Conservation (phyloP, 2,329 filamentous ascomycete genomes). For the Torrubiella hemipterigena region DNA sequence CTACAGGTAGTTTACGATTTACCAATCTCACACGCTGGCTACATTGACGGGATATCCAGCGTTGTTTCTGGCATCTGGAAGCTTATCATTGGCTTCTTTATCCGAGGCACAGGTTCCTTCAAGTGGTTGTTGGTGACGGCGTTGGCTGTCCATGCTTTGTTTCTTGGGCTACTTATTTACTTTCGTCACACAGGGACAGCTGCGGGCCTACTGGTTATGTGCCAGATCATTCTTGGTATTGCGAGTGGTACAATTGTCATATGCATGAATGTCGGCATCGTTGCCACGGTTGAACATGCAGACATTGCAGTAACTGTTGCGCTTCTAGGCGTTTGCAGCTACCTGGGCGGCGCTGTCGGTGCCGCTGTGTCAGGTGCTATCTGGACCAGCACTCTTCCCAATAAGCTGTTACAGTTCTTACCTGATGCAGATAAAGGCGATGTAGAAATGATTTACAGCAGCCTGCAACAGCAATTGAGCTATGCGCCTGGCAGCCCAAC, state of each 20-base stretch:
- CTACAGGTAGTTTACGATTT: conserved; percentile 23
- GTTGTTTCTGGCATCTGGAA: conserved; percentile 25
- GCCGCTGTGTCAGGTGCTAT: conserved; percentile 16
- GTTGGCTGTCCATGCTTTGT: conserved; percentile 19
- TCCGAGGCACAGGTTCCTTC: conserved; percentile 19
- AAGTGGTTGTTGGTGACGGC: conserved; percentile 17
- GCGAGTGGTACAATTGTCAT: conserved; percentile 14
- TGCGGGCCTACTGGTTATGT: conserved; percentile 23
- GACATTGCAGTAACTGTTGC: conserved; percentile 20
- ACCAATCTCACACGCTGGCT: conserved; percentile 15
- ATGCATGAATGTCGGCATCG: conserved; percentile 18
- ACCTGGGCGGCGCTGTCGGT: conserved; percentile 18
- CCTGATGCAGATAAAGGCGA: conserved; percentile 19
- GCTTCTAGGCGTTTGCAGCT: conserved; percentile 15
- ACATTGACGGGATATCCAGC: conserved; percentile 20
- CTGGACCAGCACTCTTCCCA: conserved; percentile 22
- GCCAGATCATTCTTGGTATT: conserved; percentile 21
- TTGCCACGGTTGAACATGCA: conserved; percentile 18
- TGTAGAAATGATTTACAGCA: conserved; percentile 28
- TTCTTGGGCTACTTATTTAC: conserved; percentile 17
- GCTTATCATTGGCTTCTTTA: conserved; percentile 24
- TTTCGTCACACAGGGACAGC: conserved; percentile 17
- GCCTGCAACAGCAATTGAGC: conserved; percentile 18
- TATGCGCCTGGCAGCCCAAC: conserved; percentile 27
- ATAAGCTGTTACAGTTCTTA: conserved; percentile 21